Evolutionary conservation across 2,329 filamentous ascomycete species (phyloP).

Genomic region (Fusarium nygamai): DNA sequence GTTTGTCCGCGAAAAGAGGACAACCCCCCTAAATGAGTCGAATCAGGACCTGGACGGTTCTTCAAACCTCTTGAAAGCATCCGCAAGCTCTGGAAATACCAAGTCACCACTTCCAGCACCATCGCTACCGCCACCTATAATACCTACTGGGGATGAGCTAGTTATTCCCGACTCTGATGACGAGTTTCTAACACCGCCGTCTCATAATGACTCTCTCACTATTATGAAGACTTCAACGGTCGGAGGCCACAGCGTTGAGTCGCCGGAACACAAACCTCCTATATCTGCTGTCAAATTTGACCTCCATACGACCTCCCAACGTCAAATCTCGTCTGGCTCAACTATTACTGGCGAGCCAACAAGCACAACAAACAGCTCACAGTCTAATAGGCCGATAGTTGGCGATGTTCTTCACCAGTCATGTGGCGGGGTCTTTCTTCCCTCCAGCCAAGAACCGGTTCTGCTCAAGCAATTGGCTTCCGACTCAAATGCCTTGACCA

Average conservation of each 20-base stretch:
- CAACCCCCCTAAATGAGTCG: background rate
- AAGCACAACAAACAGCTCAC: conserved; percentile 4
- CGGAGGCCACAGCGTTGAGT: background rate
- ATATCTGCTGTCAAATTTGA: background rate
- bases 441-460: conserved; percentile 7
- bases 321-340: conserved; percentile 18
- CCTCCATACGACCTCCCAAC: conserved; percentile 19
- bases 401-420: conserved; percentile 8
- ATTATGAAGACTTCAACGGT: conserved; percentile 3
- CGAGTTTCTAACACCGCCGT: conserved; percentile 56
- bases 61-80: conserved; percentile 9
- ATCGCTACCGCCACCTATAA: background rate
- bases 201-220: conserved; percentile 34
- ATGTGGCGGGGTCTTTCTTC: background rate
- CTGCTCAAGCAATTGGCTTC: conserved; percentile 46
- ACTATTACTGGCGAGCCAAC: background rate
- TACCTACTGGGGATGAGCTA: conserved; percentile 42
- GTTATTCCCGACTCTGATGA: conserved; percentile 68
- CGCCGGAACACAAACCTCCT: background rate
- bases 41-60: conserved; percentile 8
- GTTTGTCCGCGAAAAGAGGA: conserved; percentile 3
- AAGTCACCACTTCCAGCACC: background rate
- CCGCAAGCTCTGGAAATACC: conserved; percentile 4
- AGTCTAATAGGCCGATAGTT: conserved; percentile 4
- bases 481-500: conserved; percentile 47